phyloP scores from a whole-genome alignment of 306 rosid genomes.

The Glycine soja region DNA sequence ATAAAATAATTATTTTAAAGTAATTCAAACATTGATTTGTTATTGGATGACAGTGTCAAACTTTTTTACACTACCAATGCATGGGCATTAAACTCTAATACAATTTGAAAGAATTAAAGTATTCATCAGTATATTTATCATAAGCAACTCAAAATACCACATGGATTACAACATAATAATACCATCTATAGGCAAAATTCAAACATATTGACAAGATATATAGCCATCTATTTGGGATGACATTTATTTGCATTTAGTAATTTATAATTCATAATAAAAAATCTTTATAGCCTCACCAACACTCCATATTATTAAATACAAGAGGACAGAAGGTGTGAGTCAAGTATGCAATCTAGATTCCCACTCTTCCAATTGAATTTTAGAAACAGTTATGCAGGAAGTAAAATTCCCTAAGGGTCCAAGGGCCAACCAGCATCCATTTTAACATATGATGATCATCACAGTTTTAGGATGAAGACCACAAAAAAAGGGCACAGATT shows the following conservation, averaged over 20 bases:
- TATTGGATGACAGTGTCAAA: too few relatives aligned
- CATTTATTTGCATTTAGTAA: background rate
- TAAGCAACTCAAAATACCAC: slow-evolving; percentile 20
- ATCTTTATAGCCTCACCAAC: slow-evolving; percentile 19
- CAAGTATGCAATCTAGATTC: slow-evolving; percentile 14
- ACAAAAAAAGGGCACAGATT: background rate
- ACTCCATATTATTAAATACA: slow-evolving; percentile 34
- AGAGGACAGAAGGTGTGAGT: slow-evolving; percentile 11
- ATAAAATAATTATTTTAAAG: too few relatives aligned
- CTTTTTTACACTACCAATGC: too few relatives aligned
- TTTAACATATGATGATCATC: background rate
- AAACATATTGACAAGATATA: background rate
- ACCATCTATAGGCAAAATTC: slow-evolving; percentile 27
- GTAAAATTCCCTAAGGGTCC: slow-evolving; percentile 19
- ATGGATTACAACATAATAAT: background rate
- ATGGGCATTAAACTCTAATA: too few relatives aligned
- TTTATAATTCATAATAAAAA: background rate
- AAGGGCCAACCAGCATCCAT: slow-evolving; percentile 14
- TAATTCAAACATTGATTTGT: too few relatives aligned
- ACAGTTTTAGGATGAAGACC: background rate
- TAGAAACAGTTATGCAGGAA: background rate
- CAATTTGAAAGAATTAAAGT: slow-evolving; percentile 14
- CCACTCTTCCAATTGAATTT: slow-evolving; percentile 12
- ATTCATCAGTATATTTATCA: slow-evolving; percentile 34
- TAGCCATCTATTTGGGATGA: slow-evolving; percentile 1